A percentile compares a stretch with the other conserved stretches of the same genome.
Conservation (phyloP, 305 asterid genomes). For the Fraxinus sp. region DNA sequence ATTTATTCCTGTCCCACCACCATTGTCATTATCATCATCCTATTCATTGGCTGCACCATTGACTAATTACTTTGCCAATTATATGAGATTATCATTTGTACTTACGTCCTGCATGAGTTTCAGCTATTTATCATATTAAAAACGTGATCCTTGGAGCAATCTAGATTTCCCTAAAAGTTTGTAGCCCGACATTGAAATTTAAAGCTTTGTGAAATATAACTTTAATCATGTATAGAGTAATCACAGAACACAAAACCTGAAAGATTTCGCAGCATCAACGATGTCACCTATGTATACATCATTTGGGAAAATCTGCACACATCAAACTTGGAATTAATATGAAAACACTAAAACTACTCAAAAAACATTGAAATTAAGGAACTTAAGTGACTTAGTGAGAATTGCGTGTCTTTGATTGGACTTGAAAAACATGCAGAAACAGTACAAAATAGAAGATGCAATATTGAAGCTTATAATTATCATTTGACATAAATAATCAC, state of each 20-base stretch:
- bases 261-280: constrained; percentile 57
- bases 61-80: neutral
- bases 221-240: neutral
- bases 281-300: constrained; percentile 72
- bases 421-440: neutral
- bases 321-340: constrained; percentile 26
- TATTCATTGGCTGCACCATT: neutral
- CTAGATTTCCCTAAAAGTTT: constrained; percentile 16
- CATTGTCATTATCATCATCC: neutral
- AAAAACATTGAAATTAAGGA: neutral
- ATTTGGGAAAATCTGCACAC: constrained; percentile 76
- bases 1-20: neutral
- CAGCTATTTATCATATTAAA: neutral
- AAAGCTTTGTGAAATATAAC: constrained; percentile 11
- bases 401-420: neutral
- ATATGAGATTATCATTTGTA: constrained; percentile 5
- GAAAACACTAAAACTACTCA: constrained; percentile 1
- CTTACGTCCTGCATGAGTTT: neutral
- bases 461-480: neutral
- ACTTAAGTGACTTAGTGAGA: neutral
- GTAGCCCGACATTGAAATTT: constrained; percentile 2
- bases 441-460: neutral
- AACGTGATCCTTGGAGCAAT: constrained; percentile 13
- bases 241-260: constrained; percentile 48
- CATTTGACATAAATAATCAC: neutral